phyloP scores from a whole-genome alignment of 805 yeast genomes.

The Ogataea ramenticola region DNA sequence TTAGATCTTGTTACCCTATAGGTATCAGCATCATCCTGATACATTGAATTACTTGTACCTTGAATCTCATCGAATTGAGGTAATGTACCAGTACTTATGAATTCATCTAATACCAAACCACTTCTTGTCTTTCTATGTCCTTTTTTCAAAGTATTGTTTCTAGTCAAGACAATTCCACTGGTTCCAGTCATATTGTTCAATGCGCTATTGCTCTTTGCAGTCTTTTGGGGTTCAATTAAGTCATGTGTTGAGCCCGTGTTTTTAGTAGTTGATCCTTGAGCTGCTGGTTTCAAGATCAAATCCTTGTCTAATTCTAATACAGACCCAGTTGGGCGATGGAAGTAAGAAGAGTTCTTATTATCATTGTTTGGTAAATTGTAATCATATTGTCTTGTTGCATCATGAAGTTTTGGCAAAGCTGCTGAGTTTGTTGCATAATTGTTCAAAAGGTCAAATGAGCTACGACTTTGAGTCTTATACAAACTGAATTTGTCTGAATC shows the following conservation, averaged over 20 bases:
- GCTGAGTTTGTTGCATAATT: too few relatives aligned
- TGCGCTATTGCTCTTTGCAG: conserved; percentile 6
- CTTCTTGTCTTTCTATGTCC: conserved; percentile 18
- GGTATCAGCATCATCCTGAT: conserved; percentile 6
- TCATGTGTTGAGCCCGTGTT: too few relatives aligned
- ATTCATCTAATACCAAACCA: conserved; percentile 20
- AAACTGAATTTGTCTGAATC: too few relatives aligned
- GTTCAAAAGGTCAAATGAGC: neutral
- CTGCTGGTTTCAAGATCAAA: neutral
- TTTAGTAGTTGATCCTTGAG: too few relatives aligned
- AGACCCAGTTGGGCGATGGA: neutral
- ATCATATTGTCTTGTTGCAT: neutral
- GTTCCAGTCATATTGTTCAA: conserved; percentile 2
- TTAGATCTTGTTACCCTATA: conserved; percentile 9
- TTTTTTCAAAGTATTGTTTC: conserved; percentile 6
- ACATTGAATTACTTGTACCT: conserved; percentile 15
- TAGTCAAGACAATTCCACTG: too few relatives aligned
- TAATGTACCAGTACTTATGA: conserved; percentile 17
- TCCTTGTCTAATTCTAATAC: neutral
- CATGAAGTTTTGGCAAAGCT: too few relatives aligned
- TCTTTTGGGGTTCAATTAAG: conserved; percentile 15
- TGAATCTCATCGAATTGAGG: conserved; percentile 10
- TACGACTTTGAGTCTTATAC: neutral
- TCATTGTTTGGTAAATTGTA: too few relatives aligned
- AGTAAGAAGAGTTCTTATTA: neutral